Evolutionary conservation across 169 alveolate species (phyloP), one percentile per base, ranked within the genome.

Genomic region (Plasmodium gaboni): DNA sequence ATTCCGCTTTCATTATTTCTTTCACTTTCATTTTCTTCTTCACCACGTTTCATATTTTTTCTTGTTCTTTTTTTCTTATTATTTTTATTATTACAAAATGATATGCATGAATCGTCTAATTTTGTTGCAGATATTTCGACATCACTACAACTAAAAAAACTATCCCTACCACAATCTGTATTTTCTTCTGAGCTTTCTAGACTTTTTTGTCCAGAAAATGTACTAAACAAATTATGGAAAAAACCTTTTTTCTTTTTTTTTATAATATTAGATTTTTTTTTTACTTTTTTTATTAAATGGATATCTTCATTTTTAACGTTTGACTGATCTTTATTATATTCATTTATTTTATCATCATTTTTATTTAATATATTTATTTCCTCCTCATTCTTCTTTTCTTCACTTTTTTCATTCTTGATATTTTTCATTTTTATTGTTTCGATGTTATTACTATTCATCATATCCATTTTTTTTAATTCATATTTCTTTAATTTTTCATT

Each of bases 91-190:
- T 38, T 22, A 15, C 42, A 67, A 10, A 71, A 83, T 63, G n/a
- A 51, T n/a, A 53, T 63, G 26, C 53, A 15, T 10, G 83, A 15
- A 67, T 83, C 57, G 2, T 68, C 73, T 44, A 55, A 22, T 38
- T 78, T 46, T 48, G 51, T 38, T 19, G 89, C 51, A 19, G 85
- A 68, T 51, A 68, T 50, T 1, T 69, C 83, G 5, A 55, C 28
- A 22, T 83, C 91, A 83, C 91, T 83, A 63, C 38, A 38, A 32
- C 91, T 83, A 71, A 83, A 83, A 60, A 83, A 83, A 48, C 91
- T 83, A 61, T 83, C 91, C 19, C 46, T 69, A 26, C 74, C 80
- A 57, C 91, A 68, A 28, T 83, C 91, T 7, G 73, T 57, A 17
- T 83, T 83, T 32, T 68, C 91, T 12, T 68, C 83, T 10, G 91